phyloP scores from a whole-genome alignment of 495 filamentous ascomycete species.

The Aspergillus leporis region DNA sequence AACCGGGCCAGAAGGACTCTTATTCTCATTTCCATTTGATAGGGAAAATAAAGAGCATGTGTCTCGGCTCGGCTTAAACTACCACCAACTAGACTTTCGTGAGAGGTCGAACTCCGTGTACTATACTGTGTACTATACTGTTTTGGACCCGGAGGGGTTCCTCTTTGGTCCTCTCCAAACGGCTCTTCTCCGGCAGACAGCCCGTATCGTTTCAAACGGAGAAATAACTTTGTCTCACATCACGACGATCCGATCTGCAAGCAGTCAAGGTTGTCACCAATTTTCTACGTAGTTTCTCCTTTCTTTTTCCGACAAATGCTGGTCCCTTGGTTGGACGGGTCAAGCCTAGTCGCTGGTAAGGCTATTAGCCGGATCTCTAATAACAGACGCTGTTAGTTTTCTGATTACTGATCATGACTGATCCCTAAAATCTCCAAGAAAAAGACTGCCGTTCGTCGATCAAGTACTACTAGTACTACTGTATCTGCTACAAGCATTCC shows the following conservation, averaged over 20 bases:
- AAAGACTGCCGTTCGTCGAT: background rate
- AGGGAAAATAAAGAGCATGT: background rate
- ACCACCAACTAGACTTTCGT: background rate
- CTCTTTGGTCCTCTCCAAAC: slow-evolving; percentile 5
- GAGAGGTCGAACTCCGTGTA: too few relatives aligned
- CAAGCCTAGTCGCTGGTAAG: background rate
- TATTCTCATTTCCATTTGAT: slow-evolving; percentile 3
- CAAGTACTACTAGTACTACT: background rate
- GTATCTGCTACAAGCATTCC: background rate
- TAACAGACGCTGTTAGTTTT: background rate
- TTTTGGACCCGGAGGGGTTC: background rate
- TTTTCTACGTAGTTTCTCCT: slow-evolving; percentile 6
- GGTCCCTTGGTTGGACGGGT: background rate
- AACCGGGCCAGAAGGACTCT: slow-evolving; percentile 12
- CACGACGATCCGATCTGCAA: slow-evolving; percentile 44
- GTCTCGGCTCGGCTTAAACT: slow-evolving; percentile 6
- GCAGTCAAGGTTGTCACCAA: slow-evolving; percentile 21
- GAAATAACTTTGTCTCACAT: slow-evolving; percentile 27
- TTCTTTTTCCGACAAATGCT: background rate
- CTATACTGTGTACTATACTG: background rate
- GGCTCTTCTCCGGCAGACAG: slow-evolving; percentile 6
- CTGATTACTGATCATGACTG: slow-evolving; percentile 3
- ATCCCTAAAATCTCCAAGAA: background rate
- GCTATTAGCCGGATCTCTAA: slow-evolving; percentile 4
- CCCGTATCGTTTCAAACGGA: slow-evolving; percentile 7